Base-by-base conservation (phyloP, 164 flowering plant genomes). In the Cinnamomum chago region DNA sequence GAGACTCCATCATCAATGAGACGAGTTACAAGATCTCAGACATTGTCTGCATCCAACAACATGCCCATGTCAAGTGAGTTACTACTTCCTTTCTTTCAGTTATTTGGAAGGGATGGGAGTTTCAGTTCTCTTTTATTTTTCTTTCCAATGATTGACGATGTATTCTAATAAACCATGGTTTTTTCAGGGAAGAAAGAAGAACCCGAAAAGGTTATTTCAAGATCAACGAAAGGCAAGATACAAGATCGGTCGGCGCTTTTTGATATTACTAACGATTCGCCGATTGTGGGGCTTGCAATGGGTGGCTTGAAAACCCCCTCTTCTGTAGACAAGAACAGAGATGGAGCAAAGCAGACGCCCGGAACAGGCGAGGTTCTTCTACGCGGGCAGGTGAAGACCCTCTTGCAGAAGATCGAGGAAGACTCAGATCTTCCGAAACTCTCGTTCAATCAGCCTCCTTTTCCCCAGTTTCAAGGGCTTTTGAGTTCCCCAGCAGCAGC, bases 181-280 rank as follows among this genome's bases (percentile, higher is more conserved):
- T 79, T 27, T 76, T 27, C 84, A 87, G 92, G 78, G 81, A 83
- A 82, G 80, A 47, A 35, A 18, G 92, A 86, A 65, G 97, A 89
- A 50, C 70, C 87, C 5, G 92, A 85, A 23, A 88, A 76, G 78
- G 68, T 28, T n/a, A 18, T 70, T 23, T 83, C 92, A 67, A 84
- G 87, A 73, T 76, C 84, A 25, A 85, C 86, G 72, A 84, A 69
- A 7, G 80, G 73, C 40, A 81, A 83, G 60, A 40, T 40, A 55
- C 9, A 73, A 58, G 91, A 89, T 5, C 82, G 90, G 65, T 82
- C 84, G 2, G 94, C 90, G 0, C 84, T 95, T n/a, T 52, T 89
- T 15, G 99, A 93, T 50, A 89, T 95, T 30, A 86, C 97, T 0
- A 95, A 95, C 25, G 97, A 90, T 79, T 95, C 99, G 0, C 99